A percentile compares a stretch with the other conserved stretches of the same genome.
phyloP scores from a whole-genome alignment of 2,329 filamentous ascomycete species.

The Sarocladiaceae sp. region DNA sequence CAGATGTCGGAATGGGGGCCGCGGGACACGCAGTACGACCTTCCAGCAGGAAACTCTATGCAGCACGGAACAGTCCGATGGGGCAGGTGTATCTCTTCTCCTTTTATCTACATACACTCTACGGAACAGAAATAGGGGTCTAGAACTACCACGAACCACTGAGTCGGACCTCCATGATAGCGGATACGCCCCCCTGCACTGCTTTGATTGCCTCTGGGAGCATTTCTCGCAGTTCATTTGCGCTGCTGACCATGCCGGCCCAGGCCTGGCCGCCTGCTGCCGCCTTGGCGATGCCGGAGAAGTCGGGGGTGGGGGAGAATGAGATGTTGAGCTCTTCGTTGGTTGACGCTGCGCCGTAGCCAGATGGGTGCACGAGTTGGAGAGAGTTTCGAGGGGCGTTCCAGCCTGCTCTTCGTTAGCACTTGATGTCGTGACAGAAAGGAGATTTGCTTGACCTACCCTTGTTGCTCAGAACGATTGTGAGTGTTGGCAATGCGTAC shows the following conservation, averaged over 20 bases:
- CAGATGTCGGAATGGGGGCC: too few species aligned
- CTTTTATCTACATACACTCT: too few species aligned
- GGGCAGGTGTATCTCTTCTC: too few species aligned
- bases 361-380: constrained; percentile 39
- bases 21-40: too few species aligned
- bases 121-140: too few species aligned
- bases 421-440: too few species aligned
- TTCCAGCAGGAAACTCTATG: too few species aligned
- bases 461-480: constrained; percentile 45
- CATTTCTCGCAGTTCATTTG: background rate
- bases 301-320: constrained; percentile 39
- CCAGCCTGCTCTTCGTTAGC: constrained; percentile 21
- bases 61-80: background rate
- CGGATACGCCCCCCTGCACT: background rate
- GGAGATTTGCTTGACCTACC: too few species aligned
- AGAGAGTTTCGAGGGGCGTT: constrained; percentile 32
- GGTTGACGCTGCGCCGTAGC: constrained; percentile 32
- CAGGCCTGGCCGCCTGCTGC: constrained; percentile 18
- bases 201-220: background rate
- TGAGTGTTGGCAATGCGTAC: constrained; percentile 43
- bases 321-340: constrained; percentile 45
- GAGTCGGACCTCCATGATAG: constrained; percentile 3
- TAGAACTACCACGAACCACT: constrained; percentile 3
- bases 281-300: constrained; percentile 24
- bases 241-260: background rate